These are phyloP conservation scores for Aspergillus persii DNA, from an alignment of 2,329 filamentous ascomycete genomes.

Conservation along the genomic window DNA sequence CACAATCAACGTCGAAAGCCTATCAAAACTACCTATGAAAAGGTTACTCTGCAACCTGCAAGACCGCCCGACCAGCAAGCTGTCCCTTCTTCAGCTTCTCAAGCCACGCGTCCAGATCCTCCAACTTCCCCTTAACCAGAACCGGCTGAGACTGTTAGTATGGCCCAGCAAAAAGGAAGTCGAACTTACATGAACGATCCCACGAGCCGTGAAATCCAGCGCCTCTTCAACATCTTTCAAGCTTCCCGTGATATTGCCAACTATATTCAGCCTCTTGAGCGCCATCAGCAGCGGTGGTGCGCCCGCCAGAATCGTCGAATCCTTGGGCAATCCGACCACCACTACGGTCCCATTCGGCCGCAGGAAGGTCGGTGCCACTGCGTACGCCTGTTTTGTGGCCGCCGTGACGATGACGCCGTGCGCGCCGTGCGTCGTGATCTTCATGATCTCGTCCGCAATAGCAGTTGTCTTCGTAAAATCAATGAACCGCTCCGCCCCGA, in stretches of 20 bases:
- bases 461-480: conserved; percentile 76
- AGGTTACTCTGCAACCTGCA: neutral
- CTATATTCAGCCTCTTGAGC: conserved; percentile 57
- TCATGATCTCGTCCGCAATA: conserved; percentile 78
- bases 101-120: conserved; percentile 9
- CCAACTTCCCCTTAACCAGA: conserved; percentile 6
- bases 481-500: conserved; percentile 71
- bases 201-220: conserved; percentile 80
- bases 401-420: conserved; percentile 85
- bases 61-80: conserved; percentile 4
- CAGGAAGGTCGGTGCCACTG: conserved; percentile 85
- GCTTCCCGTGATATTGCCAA: conserved; percentile 90
- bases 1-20: no score
- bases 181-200: conserved; percentile 34
- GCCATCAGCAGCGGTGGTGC: neutral
- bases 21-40: no score
- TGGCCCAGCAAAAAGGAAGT: neutral
- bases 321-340: conserved; percentile 64
- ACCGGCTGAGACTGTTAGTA: conserved; percentile 7
- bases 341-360: conserved; percentile 77
- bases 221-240: conserved; percentile 82
- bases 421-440: conserved; percentile 75
- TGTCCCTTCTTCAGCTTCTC: conserved; percentile 10
- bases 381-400: conserved; percentile 86
- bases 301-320: neutral